Conservation (phyloP, 78 protist genomes). For the Mastigamoeba balamuthi region DNA sequence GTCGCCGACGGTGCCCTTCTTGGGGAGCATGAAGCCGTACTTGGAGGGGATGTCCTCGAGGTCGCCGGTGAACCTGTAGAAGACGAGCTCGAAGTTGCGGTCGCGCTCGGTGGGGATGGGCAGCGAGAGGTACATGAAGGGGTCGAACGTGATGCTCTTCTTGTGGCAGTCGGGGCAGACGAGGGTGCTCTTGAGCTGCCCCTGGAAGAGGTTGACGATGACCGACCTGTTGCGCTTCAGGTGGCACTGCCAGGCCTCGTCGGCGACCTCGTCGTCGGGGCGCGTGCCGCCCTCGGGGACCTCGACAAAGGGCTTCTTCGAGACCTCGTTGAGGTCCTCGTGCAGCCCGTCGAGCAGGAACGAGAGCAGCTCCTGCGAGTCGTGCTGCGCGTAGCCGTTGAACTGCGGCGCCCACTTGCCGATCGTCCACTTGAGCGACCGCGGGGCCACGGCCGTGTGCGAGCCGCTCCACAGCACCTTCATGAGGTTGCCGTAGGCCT, state of each 20-base stretch:
- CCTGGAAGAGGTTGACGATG: slow-evolving; percentile 76
- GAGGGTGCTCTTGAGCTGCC: slow-evolving; percentile 50
- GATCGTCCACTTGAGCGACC: slow-evolving; percentile 48
- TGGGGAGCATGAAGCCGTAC: not conserved
- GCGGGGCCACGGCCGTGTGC: slow-evolving; percentile 36
- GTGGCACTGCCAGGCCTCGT: slow-evolving; percentile 70
- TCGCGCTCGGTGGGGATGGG: slow-evolving; percentile 61
- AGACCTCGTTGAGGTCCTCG: slow-evolving; percentile 70
- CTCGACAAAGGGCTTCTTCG: slow-evolving; percentile 51
- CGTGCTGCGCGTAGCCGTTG: slow-evolving; percentile 74
- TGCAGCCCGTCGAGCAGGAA: slow-evolving; percentile 78
- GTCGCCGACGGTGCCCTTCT: not conserved
- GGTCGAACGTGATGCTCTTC: slow-evolving; percentile 52
- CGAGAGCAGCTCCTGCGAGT: slow-evolving; percentile 68
- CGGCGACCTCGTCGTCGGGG: slow-evolving; percentile 46
- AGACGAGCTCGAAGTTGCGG: not conserved
- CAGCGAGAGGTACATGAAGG: slow-evolving; percentile 69
- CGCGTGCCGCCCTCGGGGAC: slow-evolving; percentile 1
- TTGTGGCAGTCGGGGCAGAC: slow-evolving; percentile 40
- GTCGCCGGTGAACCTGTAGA: too few relatives aligned
- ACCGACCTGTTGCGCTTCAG: slow-evolving; percentile 59
- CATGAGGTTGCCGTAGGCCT: slow-evolving; percentile 47
- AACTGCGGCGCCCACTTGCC: slow-evolving; percentile 68
- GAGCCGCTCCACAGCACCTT: slow-evolving; percentile 67
- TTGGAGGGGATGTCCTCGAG: not conserved